Conservation (phyloP, 2,329 filamentous ascomycete genomes). For the Esteya vermicola region DNA sequence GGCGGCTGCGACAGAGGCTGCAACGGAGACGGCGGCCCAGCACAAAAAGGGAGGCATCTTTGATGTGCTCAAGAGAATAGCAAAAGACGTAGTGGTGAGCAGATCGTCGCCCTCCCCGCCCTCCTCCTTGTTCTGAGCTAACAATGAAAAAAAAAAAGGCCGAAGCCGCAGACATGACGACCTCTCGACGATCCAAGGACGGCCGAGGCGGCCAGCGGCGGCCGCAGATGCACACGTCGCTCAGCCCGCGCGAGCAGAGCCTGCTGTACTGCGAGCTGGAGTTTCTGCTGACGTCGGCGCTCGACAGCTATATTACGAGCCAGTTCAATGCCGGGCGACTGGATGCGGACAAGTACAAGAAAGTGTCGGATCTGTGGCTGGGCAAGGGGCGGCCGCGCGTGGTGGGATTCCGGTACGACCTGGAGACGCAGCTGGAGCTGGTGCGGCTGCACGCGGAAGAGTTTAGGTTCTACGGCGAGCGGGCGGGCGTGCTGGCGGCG, state of each 20-base stretch:
- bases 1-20: too few relatives aligned
- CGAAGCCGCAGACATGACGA: slow-evolving; percentile 22
- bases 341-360: slow-evolving; percentile 34
- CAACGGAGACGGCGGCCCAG: slow-evolving; percentile 1
- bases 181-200: slow-evolving; percentile 18
- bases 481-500: slow-evolving; percentile 25
- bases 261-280: slow-evolving; percentile 46
- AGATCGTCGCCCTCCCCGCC: not conserved
- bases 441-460: slow-evolving; percentile 32
- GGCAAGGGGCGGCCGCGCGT: slow-evolving; percentile 39
- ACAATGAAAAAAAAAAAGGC: slow-evolving; percentile 6
- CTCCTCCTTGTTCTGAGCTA: too few relatives aligned
- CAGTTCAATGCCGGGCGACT: slow-evolving; percentile 43
- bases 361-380: slow-evolving; percentile 35
- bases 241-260: slow-evolving; percentile 41
- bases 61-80: slow-evolving; percentile 34
- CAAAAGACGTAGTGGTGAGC: slow-evolving; percentile 33
- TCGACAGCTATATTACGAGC: slow-evolving; percentile 36
- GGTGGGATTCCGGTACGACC: slow-evolving; percentile 42
- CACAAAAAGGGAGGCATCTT: slow-evolving; percentile 26
- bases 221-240: slow-evolving; percentile 29
- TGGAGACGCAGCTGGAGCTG: slow-evolving; percentile 46
- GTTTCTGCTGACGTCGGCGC: slow-evolving; percentile 33
- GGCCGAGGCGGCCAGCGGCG: slow-evolving; percentile 14
- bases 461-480: slow-evolving; percentile 39